Conservation (phyloP, 257 asterid species). For the Agastache rugosa region DNA sequence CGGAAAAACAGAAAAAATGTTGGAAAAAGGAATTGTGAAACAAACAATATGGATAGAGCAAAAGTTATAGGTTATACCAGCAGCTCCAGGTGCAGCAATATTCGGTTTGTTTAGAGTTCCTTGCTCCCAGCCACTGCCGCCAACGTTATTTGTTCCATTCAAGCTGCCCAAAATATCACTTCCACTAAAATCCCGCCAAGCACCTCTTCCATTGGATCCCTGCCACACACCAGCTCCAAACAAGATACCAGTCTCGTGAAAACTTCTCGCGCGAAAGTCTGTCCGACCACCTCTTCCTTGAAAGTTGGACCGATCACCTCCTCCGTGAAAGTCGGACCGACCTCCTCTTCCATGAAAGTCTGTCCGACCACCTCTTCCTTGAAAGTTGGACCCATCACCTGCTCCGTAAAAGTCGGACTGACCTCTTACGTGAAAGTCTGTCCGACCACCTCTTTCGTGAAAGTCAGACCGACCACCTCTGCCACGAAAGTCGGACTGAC, state of each 20-base stretch:
- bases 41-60: neutral
- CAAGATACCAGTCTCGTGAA: neutral
- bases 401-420: neutral
- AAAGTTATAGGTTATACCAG: slow-evolving; percentile 29
- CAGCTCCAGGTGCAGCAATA: slow-evolving; percentile 34
- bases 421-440: neutral
- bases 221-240: slow-evolving; percentile 18
- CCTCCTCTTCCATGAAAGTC: neutral
- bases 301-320: slow-evolving; percentile 3
- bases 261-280: neutral
- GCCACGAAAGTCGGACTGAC: neutral
- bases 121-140: slow-evolving; percentile 32
- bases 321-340: neutral
- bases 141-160: neutral
- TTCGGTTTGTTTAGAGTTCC: slow-evolving; percentile 32
- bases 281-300: slow-evolving; percentile 7
- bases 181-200: slow-evolving; percentile 1
- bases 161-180: slow-evolving; percentile 1
- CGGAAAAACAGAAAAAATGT: neutral
- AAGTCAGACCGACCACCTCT: neutral
- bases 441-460: neutral
- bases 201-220: slow-evolving; percentile 32
- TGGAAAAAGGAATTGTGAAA: neutral
- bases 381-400: too few relatives aligned
- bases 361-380: neutral